Percentiles rank a stretch among this genome's conserved stretches.
phyloP scores from a whole-genome alignment of 2,329 filamentous ascomycete genomes.

The Paecilomyces formosus region DNA sequence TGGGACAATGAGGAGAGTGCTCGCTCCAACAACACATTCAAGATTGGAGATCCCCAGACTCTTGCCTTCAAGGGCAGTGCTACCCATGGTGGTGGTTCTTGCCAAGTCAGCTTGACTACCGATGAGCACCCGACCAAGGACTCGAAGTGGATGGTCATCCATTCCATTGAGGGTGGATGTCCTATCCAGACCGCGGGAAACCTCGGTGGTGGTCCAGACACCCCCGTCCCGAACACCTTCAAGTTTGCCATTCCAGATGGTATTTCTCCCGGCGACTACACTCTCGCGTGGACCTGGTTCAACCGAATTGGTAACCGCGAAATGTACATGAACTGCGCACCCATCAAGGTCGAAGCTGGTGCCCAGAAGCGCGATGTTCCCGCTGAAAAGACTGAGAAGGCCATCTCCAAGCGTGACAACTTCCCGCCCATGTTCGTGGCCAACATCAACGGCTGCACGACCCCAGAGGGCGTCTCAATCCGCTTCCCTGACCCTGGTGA shows the following conservation, averaged over 20 bases:
- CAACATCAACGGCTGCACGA: slow-evolving; percentile 59
- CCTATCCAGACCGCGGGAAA: slow-evolving; percentile 58
- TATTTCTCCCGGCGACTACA: slow-evolving; percentile 68
- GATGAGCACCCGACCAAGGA: slow-evolving; percentile 60
- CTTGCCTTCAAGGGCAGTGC: slow-evolving; percentile 65
- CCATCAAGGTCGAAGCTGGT: slow-evolving; percentile 55
- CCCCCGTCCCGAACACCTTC: slow-evolving; percentile 50
- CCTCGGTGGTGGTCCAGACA: slow-evolving; percentile 41
- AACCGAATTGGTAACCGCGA: slow-evolving; percentile 89
- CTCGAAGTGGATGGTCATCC: slow-evolving; percentile 79
- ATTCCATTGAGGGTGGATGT: slow-evolving; percentile 81
- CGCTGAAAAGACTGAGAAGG: slow-evolving; percentile 4
- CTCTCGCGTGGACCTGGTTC: slow-evolving; percentile 89
- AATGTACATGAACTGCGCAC: slow-evolving; percentile 96
- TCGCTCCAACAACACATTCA: slow-evolving; percentile 51
- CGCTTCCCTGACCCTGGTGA: slow-evolving; percentile 62
- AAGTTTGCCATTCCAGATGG: slow-evolving; percentile 64
- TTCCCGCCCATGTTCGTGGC: slow-evolving; percentile 71
- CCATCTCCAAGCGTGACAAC: slow-evolving; percentile 46
- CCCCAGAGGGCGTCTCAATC: slow-evolving; percentile 49
- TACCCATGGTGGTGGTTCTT: slow-evolving; percentile 84
- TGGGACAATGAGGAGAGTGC: slow-evolving; percentile 31
- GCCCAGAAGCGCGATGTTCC: slow-evolving; percentile 35
- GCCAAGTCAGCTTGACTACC: slow-evolving; percentile 79
- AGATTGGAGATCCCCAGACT: slow-evolving; percentile 53